Evolutionary conservation across 2,329 filamentous ascomycete species (phyloP).

Genomic region (Alternaria atra): DNA sequence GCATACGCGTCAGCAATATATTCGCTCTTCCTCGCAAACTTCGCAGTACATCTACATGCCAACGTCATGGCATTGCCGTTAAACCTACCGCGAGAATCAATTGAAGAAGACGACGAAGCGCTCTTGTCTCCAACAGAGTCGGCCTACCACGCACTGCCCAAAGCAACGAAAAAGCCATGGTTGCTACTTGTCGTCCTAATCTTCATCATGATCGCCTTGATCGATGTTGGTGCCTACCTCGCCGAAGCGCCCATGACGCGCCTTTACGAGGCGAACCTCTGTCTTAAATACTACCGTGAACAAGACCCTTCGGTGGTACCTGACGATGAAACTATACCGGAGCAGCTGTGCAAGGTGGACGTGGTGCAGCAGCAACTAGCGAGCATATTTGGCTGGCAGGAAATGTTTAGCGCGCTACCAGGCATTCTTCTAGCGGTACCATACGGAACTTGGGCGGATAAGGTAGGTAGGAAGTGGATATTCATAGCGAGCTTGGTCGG

Average conservation of each 20-base stretch:
- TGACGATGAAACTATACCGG: conserved; percentile 54
- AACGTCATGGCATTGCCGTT: conserved; percentile 17
- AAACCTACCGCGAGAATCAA: conserved; percentile 21
- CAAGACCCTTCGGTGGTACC: conserved; percentile 56
- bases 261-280: conserved; percentile 60
- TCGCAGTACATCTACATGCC: background rate
- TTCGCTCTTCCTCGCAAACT: background rate
- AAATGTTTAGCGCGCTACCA: conserved; percentile 57
- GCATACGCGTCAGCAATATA: background rate
- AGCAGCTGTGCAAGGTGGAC: conserved; percentile 61
- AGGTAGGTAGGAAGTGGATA: conserved; percentile 57
- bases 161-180: conserved; percentile 42
- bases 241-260: conserved; percentile 57
- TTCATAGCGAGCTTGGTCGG: conserved; percentile 56
- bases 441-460: conserved; percentile 60
- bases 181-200: conserved; percentile 45
- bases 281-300: conserved; percentile 55
- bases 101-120: conserved; percentile 28
- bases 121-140: conserved; percentile 27
- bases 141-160: background rate
- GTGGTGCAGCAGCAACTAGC: conserved; percentile 60
- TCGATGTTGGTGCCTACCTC: conserved; percentile 58
- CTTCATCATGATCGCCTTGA: conserved; percentile 54
- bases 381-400: conserved; percentile 60
- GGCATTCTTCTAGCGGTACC: conserved; percentile 60